These are phyloP conservation scores for Gastrodia elata DNA, from an alignment of 106 monocot species.

Conservation along the genomic window DNA sequence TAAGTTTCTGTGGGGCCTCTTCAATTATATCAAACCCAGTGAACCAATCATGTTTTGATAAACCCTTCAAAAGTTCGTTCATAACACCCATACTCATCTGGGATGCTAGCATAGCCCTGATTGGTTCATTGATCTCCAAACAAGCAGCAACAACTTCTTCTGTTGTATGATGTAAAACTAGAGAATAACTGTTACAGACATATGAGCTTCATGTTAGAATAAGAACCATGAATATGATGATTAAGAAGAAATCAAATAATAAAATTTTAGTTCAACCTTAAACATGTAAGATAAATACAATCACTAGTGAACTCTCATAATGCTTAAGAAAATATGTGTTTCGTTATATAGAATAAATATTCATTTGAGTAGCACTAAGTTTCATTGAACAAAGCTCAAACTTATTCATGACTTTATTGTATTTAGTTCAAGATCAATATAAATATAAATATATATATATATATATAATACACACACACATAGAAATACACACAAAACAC, in stretches of 20 bases:
- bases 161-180: constrained; percentile 84
- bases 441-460: neutral
- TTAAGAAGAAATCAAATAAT: neutral
- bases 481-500: no score
- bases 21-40: constrained; percentile 68
- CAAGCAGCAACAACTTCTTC: constrained; percentile 87
- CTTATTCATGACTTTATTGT: neutral
- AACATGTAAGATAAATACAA: neutral
- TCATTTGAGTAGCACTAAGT: neutral
- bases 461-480: no score
- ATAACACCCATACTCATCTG: constrained; percentile 45
- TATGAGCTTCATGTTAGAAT: constrained; percentile 8
- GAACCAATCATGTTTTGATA: constrained; percentile 61
- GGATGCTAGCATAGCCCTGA: constrained; percentile 41
- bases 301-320: neutral
- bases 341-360: neutral
- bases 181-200: constrained; percentile 63
- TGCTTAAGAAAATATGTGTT: neutral
- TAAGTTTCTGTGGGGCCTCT: constrained; percentile 47
- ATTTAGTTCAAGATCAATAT: neutral
- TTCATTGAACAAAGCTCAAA: neutral
- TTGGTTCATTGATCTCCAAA: constrained; percentile 62
- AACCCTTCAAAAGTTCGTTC: constrained; percentile 46
- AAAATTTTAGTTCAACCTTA: neutral
- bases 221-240: constrained; percentile 3